These are phyloP conservation scores for Herpotrichia juniperi DNA, from an alignment of 2,329 filamentous ascomycete species.

Conservation along the genomic window DNA sequence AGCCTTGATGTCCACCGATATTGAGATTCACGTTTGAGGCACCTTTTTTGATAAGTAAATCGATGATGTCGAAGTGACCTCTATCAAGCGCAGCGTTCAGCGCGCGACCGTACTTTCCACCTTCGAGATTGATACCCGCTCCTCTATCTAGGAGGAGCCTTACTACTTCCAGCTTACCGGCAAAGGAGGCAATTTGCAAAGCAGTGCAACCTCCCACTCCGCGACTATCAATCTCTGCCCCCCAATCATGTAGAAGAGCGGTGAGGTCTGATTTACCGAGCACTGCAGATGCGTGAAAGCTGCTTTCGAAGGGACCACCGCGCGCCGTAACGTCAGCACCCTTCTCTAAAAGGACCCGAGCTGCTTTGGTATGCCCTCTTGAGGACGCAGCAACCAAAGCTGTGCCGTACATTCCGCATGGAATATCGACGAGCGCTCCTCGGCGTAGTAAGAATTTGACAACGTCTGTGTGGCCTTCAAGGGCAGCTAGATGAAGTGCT, in stretches of 20 bases:
- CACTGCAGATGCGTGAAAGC: conserved; percentile 1
- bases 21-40: neutral
- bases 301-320: conserved; percentile 1
- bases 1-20: neutral
- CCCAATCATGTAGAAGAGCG: neutral
- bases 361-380: conserved; percentile 1
- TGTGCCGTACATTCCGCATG: conserved; percentile 1
- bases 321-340: neutral
- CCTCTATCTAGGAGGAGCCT: conserved; percentile 1
- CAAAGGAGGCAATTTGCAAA: conserved; percentile 4
- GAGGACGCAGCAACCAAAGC: neutral
- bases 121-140: neutral
- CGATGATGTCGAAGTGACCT: conserved; percentile 1
- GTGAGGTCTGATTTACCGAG: conserved; percentile 1
- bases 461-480: neutral
- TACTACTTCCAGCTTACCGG: neutral
- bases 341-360: neutral
- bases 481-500: conserved; percentile 1
- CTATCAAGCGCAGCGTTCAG: neutral
- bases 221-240: conserved; percentile 1
- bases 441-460: neutral
- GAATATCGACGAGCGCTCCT: neutral
- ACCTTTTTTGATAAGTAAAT: neutral
- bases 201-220: neutral
- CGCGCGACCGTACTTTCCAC: neutral